These are phyloP conservation scores for Gnomoniopsis smithogilvyi DNA, from an alignment of 2,329 filamentous ascomycete genomes.

Conservation along the genomic window DNA sequence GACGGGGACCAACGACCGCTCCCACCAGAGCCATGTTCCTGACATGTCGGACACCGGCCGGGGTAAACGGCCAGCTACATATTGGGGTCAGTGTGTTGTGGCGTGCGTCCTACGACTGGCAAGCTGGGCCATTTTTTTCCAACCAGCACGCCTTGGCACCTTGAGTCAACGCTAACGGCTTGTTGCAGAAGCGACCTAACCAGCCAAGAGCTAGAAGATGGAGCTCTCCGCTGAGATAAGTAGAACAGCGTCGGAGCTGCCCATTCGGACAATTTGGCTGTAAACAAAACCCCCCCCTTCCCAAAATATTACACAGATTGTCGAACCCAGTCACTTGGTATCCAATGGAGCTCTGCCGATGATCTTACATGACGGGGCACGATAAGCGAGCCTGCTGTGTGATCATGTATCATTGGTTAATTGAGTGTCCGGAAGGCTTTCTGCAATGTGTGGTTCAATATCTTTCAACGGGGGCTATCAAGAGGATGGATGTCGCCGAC, in stretches of 20 bases:
- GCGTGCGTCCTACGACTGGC: neutral
- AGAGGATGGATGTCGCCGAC: neutral
- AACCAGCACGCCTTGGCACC: conserved; percentile 2
- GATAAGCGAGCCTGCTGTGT: conserved; percentile 17
- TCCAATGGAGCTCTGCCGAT: neutral
- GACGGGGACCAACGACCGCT: neutral
- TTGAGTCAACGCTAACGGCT: conserved; percentile 16
- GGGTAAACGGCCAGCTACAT: conserved; percentile 5
- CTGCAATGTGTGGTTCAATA: neutral
- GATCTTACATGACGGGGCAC: conserved; percentile 9
- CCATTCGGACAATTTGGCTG: neutral
- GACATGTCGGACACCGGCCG: conserved; percentile 3
- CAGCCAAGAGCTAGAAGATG: neutral
- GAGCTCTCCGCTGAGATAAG: conserved; percentile 6
- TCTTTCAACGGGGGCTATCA: neutral
- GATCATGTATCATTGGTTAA: conserved; percentile 3
- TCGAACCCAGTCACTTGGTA: conserved; percentile 5
- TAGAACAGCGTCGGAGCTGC: conserved; percentile 9
- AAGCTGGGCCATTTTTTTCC: too few relatives aligned
- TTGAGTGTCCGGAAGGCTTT: neutral
- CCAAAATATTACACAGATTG: neutral
- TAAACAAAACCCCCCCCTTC: conserved; percentile 8
- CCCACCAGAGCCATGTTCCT: neutral
- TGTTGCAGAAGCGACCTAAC: conserved; percentile 14
- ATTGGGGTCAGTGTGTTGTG: neutral